These are phyloP conservation scores for Fistulinella prunicolor DNA, from an alignment of 768 basidiomycete genomes.

Conservation along the genomic window DNA sequence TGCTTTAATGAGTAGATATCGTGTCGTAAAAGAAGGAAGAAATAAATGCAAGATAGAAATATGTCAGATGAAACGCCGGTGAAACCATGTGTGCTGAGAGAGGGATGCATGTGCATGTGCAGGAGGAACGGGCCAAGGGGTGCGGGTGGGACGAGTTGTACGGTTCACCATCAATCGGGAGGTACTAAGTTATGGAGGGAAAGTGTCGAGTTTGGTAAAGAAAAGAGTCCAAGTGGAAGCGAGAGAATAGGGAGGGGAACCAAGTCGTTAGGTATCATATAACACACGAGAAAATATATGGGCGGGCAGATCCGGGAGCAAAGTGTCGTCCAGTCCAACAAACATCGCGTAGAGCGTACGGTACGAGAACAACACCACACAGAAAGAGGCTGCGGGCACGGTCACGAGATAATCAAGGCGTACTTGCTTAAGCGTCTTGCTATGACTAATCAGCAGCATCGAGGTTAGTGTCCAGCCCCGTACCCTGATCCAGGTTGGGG, in stretches of 20 bases:
- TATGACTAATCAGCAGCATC: not conserved
- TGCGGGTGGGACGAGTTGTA: no score
- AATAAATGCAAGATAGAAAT: no score
- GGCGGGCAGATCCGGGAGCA: not conserved
- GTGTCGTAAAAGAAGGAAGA: no score
- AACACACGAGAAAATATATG: not conserved
- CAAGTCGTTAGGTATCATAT: constrained; percentile 13
- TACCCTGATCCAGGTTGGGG: constrained; percentile 44
- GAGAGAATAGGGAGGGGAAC: constrained; percentile 12
- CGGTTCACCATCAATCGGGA: not conserved
- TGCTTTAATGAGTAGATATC: no score
- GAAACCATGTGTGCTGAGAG: no score
- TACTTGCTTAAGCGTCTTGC: constrained; percentile 7
- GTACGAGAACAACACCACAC: constrained; percentile 1
- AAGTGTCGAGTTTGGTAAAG: not conserved
- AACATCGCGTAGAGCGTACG: constrained; percentile 5
- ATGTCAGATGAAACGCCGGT: no score
- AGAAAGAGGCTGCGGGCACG: no score
- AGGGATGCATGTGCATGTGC: no score
- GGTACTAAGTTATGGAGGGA: constrained; percentile 10
- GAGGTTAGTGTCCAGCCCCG: constrained; percentile 12
- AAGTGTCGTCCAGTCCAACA: constrained; percentile 10
- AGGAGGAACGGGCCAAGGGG: no score
- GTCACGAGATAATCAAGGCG: not conserved
- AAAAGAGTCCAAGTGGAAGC: constrained; percentile 7